Percentiles rank a stretch among this genome's conserved stretches.
These are phyloP conservation scores for Candida peoriensis DNA, from an alignment of 805 yeast genomes.

Conservation along the genomic window DNA sequence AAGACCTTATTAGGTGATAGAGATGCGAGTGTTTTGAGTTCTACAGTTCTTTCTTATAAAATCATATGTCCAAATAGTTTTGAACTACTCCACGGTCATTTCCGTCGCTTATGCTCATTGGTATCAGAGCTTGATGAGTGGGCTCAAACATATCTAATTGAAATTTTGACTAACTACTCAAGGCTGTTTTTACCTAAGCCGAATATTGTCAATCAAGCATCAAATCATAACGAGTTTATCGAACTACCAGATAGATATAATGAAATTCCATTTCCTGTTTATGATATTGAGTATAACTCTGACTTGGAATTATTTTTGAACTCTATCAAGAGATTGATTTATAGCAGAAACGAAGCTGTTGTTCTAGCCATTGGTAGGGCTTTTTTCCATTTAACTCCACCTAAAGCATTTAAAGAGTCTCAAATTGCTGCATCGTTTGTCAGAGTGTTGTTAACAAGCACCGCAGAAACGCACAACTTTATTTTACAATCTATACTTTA, in stretches of 20 bases:
- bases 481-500: conserved; percentile 44
- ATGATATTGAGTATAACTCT: conserved; percentile 41
- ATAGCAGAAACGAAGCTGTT: conserved; percentile 53
- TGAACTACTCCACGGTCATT: conserved; percentile 68
- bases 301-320: conserved; percentile 56
- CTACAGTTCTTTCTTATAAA: conserved; percentile 56
- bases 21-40: conserved; percentile 61
- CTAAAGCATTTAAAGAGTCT: conserved; percentile 41
- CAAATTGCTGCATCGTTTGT: conserved; percentile 48
- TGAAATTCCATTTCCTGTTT: conserved; percentile 32
- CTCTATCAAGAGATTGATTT: conserved; percentile 40
- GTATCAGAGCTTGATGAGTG: conserved; percentile 61
- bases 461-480: conserved; percentile 29
- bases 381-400: conserved; percentile 52
- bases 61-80: conserved; percentile 51
- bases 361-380: conserved; percentile 57
- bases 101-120: conserved; percentile 48
- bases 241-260: conserved; percentile 41
- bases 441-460: conserved; percentile 31
- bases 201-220: conserved; percentile 30
- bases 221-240: conserved; percentile 23
- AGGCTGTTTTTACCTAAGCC: conserved; percentile 58
- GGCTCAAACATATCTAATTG: conserved; percentile 57
- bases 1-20: conserved; percentile 57
- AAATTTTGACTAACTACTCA: conserved; percentile 61